Conservation (phyloP, 371 early-diverging fungal species). For the Caulochytrium protostelioides region DNA sequence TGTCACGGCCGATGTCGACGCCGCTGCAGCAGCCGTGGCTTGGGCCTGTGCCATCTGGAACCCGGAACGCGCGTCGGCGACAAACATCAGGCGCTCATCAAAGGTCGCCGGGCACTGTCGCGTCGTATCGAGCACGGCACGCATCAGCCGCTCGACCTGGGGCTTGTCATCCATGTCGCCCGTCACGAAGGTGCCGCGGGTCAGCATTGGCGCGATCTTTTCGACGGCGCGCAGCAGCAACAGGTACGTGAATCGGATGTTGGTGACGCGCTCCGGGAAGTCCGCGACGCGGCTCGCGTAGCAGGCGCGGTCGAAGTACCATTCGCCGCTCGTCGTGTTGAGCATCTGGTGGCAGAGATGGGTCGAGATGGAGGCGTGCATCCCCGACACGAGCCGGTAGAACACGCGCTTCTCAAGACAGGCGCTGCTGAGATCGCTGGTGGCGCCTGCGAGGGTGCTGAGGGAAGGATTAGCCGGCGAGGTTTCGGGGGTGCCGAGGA, state of each 20-base stretch:
- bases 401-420: slow-evolving; percentile 82
- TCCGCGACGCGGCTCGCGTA: slow-evolving; percentile 65
- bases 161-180: slow-evolving; percentile 32
- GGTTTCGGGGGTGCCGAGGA: no score
- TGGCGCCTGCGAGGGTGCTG: no score
- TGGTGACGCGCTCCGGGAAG: slow-evolving; percentile 76
- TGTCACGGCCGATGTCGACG: no score
- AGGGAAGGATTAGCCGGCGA: no score
- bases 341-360: slow-evolving; percentile 86
- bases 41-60: no score
- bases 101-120: slow-evolving; percentile 45
- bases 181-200: background rate
- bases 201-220: slow-evolving; percentile 48
- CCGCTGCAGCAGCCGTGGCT: no score
- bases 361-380: slow-evolving; percentile 91
- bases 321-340: slow-evolving; percentile 56
- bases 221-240: slow-evolving; percentile 59
- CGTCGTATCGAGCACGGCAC: slow-evolving; percentile 1
- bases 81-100: slow-evolving; percentile 66
- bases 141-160: slow-evolving; percentile 11
- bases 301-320: slow-evolving; percentile 65
- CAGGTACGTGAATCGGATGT: slow-evolving; percentile 77
- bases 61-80: no score
- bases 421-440: no score
- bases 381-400: slow-evolving; percentile 74